Percentiles rank a stretch among this genome's conserved stretches.
These are phyloP conservation scores for Sporisorium sorghi DNA, from an alignment of 1,284 basidiomycete genomes.

Conservation along the genomic window DNA sequence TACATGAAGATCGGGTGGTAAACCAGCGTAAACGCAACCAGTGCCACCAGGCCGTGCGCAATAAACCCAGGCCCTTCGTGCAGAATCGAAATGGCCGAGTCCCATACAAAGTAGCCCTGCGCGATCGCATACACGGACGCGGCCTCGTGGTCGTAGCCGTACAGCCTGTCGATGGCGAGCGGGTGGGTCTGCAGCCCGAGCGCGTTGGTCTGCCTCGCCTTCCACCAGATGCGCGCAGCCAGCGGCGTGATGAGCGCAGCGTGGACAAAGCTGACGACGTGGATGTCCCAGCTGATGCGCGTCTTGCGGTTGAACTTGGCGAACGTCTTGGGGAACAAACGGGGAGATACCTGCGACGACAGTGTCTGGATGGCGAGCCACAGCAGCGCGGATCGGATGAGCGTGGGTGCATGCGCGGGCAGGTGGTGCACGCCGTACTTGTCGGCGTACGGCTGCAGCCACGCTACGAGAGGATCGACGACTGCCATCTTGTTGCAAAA, in stretches of 20 bases:
- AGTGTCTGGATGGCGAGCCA: conserved; percentile 66
- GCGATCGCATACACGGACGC: conserved; percentile 63
- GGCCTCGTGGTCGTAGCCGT: conserved; percentile 61
- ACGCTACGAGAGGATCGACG: conserved; percentile 28
- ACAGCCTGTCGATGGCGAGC: conserved; percentile 57
- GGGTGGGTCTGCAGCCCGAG: conserved; percentile 41
- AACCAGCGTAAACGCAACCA: conserved; percentile 64
- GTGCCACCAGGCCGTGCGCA: conserved; percentile 68
- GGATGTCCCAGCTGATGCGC: conserved; percentile 68
- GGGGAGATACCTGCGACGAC: conserved; percentile 60
- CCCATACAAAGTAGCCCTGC: conserved; percentile 67
- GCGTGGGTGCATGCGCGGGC: conserved; percentile 59
- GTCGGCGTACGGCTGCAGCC: conserved; percentile 56
- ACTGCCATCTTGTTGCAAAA: conserved; percentile 26
- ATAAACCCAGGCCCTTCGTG: conserved; percentile 70
- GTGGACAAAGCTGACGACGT: conserved; percentile 66
- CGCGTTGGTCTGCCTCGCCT: conserved; percentile 46
- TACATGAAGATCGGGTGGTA: conserved; percentile 69
- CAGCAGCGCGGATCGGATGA: conserved; percentile 59
- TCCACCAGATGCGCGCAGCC: conserved; percentile 54
- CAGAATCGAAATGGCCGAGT: conserved; percentile 64
- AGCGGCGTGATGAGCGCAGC: conserved; percentile 59
- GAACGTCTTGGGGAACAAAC: conserved; percentile 64
- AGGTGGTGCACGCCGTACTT: conserved; percentile 59
- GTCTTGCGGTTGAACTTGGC: conserved; percentile 59